Conservation (phyloP, 208 protist species). For the Naegleria fowleri region DNA sequence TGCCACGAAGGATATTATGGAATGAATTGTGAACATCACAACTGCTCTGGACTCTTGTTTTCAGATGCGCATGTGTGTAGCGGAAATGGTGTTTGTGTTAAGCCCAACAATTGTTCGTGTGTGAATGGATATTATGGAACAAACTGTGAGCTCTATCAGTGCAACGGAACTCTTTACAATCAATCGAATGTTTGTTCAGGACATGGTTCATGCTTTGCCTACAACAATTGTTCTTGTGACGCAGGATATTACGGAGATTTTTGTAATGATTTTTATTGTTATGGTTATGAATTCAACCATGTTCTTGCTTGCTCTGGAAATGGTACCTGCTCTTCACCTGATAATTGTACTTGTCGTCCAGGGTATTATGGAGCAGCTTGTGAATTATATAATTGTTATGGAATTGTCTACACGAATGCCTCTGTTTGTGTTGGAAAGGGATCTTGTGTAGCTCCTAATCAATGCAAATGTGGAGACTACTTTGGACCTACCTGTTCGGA, state of each 20-base stretch:
- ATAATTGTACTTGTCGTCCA: not conserved
- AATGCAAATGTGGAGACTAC: not conserved
- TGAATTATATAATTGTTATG: not conserved
- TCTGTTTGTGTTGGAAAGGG: not conserved
- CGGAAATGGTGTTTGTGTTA: not conserved
- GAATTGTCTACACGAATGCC: not conserved
- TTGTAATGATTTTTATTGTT: not conserved
- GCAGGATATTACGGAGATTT: not conserved
- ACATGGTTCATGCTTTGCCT: not conserved
- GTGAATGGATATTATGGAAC: not conserved
- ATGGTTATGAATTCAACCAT: not conserved
- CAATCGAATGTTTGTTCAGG: not conserved
- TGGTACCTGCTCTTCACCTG: not conserved
- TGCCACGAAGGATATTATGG: not conserved
- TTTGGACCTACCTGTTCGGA: not conserved
- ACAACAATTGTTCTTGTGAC: not conserved
- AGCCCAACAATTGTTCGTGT: not conserved
- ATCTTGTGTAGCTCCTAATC: not conserved
- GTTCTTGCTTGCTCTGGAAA: not conserved
- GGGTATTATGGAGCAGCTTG: not conserved
- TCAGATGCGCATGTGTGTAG: not conserved
- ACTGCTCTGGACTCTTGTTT: not conserved
- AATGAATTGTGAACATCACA: not conserved
- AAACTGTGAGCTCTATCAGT: not conserved
- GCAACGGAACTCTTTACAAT: not conserved